A percentile compares a stretch with the other conserved stretches of the same genome.
phyloP scores from a whole-genome alignment of 345 rosid species.

The Hibiscus mutabilis region DNA sequence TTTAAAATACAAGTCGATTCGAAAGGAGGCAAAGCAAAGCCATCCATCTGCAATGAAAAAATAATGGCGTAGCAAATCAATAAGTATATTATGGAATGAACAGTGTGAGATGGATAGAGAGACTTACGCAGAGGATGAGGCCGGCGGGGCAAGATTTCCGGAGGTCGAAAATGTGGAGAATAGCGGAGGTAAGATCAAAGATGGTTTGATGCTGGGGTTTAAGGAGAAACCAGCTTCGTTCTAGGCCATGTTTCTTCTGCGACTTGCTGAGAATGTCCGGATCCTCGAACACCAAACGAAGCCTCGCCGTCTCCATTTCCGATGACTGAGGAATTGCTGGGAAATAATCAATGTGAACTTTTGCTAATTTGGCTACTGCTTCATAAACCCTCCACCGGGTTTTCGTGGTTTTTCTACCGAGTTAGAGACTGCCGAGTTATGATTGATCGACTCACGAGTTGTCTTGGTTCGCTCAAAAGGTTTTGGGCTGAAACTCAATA shows the following conservation, averaged over 20 bases:
- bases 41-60: conserved; percentile 79
- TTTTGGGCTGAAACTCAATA: no score
- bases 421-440: neutral
- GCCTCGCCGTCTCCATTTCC: conserved; percentile 36
- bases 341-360: neutral
- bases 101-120: neutral
- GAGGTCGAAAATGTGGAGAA: conserved; percentile 53
- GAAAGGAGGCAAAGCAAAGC: conserved; percentile 75
- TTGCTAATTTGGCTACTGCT: neutral
- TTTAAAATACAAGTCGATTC: conserved; percentile 67
- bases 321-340: neutral
- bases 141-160: conserved; percentile 59
- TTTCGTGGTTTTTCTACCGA: neutral
- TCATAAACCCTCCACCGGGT: conserved; percentile 12
- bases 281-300: conserved; percentile 58
- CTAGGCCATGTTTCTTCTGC: conserved; percentile 53
- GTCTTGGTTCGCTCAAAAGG: no score
- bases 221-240: conserved; percentile 72
- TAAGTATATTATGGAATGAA: no score
- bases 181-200: conserved; percentile 54
- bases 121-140: conserved; percentile 58
- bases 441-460: no score
- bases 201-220: conserved; percentile 62
- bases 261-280: conserved; percentile 39
- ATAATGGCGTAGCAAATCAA: conserved; percentile 5